These are phyloP conservation scores for Pythium brassicae DNA, from an alignment of 352 stramenopile genomes.

Conservation along the genomic window DNA sequence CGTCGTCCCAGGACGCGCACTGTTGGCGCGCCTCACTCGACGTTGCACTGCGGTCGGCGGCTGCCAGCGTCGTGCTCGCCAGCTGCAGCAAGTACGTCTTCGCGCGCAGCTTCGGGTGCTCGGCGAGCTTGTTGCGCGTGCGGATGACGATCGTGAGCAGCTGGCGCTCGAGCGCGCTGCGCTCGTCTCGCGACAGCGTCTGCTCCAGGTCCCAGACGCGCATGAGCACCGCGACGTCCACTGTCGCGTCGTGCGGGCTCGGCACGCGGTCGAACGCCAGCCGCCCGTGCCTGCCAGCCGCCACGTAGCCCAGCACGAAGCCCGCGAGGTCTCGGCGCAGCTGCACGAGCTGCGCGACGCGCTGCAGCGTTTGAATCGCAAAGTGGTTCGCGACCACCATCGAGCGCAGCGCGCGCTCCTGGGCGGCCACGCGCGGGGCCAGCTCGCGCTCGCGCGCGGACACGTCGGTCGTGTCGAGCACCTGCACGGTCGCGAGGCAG, in stretches of 20 bases:
- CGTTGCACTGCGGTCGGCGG: conserved; percentile 10
- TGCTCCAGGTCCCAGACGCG: conserved; percentile 48
- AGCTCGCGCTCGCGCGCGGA: conserved; percentile 45
- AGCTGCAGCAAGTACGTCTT: conserved; percentile 71
- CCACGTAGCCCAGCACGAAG: conserved; percentile 18
- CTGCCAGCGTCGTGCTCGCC: conserved; percentile 16
- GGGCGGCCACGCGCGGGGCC: conserved; percentile 38
- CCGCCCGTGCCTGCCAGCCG: not conserved
- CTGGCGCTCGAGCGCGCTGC: conserved; percentile 39
- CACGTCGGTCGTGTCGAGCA: conserved; percentile 63
- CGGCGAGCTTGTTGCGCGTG: conserved; percentile 42
- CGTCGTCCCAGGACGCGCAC: conserved; percentile 59
- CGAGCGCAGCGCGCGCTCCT: conserved; percentile 43
- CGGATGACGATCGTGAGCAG: conserved; percentile 65
- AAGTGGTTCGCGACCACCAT: conserved; percentile 67
- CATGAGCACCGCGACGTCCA: conserved; percentile 41
- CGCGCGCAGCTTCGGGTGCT: conserved; percentile 60
- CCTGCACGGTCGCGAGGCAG: conserved; percentile 33
- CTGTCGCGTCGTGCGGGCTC: conserved; percentile 27
- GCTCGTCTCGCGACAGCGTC: conserved; percentile 21
- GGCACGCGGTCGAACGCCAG: conserved; percentile 53
- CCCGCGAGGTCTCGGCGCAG: conserved; percentile 63
- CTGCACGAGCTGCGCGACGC: conserved; percentile 35
- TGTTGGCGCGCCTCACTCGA: conserved; percentile 27
- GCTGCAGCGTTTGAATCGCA: conserved; percentile 66